A percentile compares a stretch with the other conserved stretches of the same genome.
Evolutionary conservation across 148 eudicot species (phyloP).

Genomic region (Cornus suecica): DNA sequence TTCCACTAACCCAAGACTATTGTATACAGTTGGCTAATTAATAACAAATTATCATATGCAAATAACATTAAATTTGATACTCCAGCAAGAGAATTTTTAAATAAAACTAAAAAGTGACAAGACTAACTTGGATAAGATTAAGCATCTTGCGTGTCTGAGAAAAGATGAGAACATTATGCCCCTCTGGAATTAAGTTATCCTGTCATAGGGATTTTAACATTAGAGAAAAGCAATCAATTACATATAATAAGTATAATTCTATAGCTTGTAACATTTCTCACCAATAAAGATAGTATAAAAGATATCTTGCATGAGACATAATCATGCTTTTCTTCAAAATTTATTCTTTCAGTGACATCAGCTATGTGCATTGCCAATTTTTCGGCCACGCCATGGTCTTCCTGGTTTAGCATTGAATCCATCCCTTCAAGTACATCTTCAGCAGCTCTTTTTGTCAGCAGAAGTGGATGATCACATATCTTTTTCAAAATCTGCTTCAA

Average conservation of each 20-base stretch:
- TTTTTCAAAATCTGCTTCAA: constrained; percentile 76
- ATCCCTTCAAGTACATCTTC: constrained; percentile 94
- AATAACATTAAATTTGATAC: neutral
- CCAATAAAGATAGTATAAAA: constrained; percentile 78
- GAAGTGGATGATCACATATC: constrained; percentile 97
- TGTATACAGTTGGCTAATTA: neutral
- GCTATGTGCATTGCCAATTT: constrained; percentile 87
- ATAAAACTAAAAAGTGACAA: neutral
- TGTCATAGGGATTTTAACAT: constrained; percentile 20
- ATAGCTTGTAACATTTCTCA: constrained; percentile 27
- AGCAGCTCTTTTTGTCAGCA: constrained; percentile 95
- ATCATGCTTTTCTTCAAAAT: constrained; percentile 54
- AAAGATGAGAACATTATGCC: constrained; percentile 91
- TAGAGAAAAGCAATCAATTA: constrained; percentile 8
- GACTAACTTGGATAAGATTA: constrained; percentile 76
- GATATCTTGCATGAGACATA: constrained; percentile 90
- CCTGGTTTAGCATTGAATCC: constrained; percentile 70
- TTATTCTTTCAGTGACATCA: constrained; percentile 56
- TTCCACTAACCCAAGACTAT: neutral
- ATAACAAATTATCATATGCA: neutral
- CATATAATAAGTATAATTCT: constrained; percentile 1
- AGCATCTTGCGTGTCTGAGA: constrained; percentile 99
- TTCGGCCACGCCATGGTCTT: constrained; percentile 73
- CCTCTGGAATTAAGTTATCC: constrained; percentile 71
- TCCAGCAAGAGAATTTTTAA: neutral